Base-by-base conservation (phyloP, 2,329 filamentous ascomycete species). In the Canariomyces notabilis region DNA sequence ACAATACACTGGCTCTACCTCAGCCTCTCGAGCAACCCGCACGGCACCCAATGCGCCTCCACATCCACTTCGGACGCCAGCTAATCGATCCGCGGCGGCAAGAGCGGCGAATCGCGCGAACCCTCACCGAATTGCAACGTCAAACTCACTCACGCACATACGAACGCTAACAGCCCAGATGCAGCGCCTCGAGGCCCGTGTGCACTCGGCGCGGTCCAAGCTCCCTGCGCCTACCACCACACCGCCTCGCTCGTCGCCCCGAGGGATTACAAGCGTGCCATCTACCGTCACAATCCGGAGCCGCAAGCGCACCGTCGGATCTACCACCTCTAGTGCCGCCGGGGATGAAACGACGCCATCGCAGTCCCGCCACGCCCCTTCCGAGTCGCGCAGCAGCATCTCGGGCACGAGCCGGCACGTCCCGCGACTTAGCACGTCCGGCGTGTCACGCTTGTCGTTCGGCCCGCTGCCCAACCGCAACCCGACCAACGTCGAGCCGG, bases 161-260 rank as follows among this genome's bases (percentile, higher is more conserved):
- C 88, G 91, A 54, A 86, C 85, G 22, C 82, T 98, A 54, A 95
- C 94, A 48, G 90, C 89, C 21, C 93, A 97, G 69, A 96, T 97
- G 89, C 89, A 96, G 67, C 87, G 89, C 56, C 82, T 98, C 51
- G 93, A 97, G 65, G 88, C 93, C 53, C 81, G 93, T 36, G 91
- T 98, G 8, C 89, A 97, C 51, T 89, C 85, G 19, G 93, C 85
- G 15, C 83, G 89, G 57, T 96, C 91, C 32, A 95, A 93, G 67
- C 78, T 98, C 16, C 93, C 93, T 2, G 87, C 85, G 2, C 88
- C 90, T 2, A 76, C 80, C 6, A 76, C 74, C 44, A 93, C 86
- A 0, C 89, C 90, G 4, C 89, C 90, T 15, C 82, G 84, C 38
- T 77, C 79, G 4, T 95, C 89, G n/a, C 89, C 90, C 18, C 79